A percentile compares a stretch with the other conserved stretches of the same genome.
phyloP scores from a whole-genome alignment of 805 yeast species.

The Sungouiozyma intestinalis region DNA sequence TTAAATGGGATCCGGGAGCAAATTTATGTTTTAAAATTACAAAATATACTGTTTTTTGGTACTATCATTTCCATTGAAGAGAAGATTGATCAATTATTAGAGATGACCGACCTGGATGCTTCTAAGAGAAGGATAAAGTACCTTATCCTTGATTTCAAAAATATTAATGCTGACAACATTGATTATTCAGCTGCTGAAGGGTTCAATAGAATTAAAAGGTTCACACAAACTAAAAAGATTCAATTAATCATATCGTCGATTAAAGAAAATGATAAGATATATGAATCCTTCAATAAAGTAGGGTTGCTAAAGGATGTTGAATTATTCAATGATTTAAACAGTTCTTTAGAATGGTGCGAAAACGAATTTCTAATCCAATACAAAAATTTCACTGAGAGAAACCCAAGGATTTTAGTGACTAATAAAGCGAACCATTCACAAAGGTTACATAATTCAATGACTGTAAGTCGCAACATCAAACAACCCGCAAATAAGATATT shows the following conservation, averaged over 20 bases:
- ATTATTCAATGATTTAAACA: conserved; percentile 68
- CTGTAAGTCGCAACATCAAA: not conserved
- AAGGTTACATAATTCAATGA: not conserved
- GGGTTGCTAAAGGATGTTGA: conserved; percentile 57
- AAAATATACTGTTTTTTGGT: conserved; percentile 89
- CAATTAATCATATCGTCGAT: conserved; percentile 74
- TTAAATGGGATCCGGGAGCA: conserved; percentile 81
- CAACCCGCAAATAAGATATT: not conserved
- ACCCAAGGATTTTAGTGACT: conserved; percentile 7
- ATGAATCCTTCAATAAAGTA: conserved; percentile 68
- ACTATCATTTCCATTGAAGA: conserved; percentile 88
- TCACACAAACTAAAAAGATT: conserved; percentile 58
- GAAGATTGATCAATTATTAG: conserved; percentile 55
- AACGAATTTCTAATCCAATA: conserved; percentile 57
- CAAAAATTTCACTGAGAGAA: conserved; percentile 26
- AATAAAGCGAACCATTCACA: not conserved
- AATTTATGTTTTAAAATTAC: conserved; percentile 74
- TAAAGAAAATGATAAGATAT: conserved; percentile 50
- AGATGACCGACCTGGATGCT: conserved; percentile 32
- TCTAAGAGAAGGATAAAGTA: conserved; percentile 57
- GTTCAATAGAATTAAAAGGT: conserved; percentile 72
- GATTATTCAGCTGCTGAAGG: conserved; percentile 97
- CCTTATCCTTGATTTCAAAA: conserved; percentile 73
- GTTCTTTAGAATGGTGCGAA: conserved; percentile 95
- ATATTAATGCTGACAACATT: conserved; percentile 56